A percentile compares a stretch with the other conserved stretches of the same genome.
phyloP scores from a whole-genome alignment of 805 yeast species.

The Metschnikowia santaceciliae region DNA sequence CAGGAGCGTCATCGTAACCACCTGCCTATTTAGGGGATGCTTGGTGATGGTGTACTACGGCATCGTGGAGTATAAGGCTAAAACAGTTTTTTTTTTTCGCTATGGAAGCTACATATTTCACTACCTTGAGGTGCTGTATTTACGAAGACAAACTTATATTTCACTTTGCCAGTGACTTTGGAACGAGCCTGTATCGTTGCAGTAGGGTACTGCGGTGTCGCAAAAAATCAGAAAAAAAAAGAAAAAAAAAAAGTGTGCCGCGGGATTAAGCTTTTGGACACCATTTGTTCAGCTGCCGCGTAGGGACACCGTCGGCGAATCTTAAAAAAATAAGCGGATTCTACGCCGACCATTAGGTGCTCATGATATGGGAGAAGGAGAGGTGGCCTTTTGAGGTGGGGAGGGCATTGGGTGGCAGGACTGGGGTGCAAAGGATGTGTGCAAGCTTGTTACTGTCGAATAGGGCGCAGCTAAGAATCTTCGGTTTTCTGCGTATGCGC shows the following conservation, averaged over 20 bases:
- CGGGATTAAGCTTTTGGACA: not conserved
- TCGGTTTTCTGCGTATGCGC: not conserved
- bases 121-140: not conserved
- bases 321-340: not conserved
- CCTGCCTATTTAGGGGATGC: not conserved
- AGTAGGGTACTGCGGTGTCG: not conserved
- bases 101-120: not conserved
- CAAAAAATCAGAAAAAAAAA: not conserved
- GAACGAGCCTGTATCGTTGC: conserved; percentile 5
- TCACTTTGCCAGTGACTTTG: not conserved
- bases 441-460: not conserved
- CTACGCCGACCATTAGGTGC: too few species aligned
- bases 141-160: not conserved
- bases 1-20: not conserved
- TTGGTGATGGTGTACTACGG: not conserved
- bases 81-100: not conserved
- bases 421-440: too few species aligned
- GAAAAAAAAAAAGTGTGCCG: not conserved
- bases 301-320: not conserved
- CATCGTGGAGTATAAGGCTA: not conserved
- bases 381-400: too few species aligned
- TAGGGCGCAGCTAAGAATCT: not conserved
- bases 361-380: too few species aligned
- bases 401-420: too few species aligned
- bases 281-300: not conserved